phyloP scores from a whole-genome alignment of 2,329 filamentous ascomycete species.

The Alternaria sp. region DNA sequence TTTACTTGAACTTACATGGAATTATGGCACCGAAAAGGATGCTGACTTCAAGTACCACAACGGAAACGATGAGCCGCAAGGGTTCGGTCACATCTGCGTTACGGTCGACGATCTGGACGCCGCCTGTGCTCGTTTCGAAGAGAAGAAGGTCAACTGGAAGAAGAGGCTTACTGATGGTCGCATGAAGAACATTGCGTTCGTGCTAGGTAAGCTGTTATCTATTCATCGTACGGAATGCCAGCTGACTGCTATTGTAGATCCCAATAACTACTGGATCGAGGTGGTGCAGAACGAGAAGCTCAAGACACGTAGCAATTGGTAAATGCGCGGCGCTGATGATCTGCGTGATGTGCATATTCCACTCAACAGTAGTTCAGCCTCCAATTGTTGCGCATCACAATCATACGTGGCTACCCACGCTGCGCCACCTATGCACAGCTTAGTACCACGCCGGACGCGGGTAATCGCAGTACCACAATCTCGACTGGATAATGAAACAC shows the following conservation, averaged over 20 bases:
- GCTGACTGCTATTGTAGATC: constrained; percentile 54
- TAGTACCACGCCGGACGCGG: constrained; percentile 4
- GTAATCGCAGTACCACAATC: not conserved
- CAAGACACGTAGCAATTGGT: constrained; percentile 55
- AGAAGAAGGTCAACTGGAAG: constrained; percentile 85
- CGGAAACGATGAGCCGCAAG: constrained; percentile 89
- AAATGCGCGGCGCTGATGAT: constrained; percentile 26
- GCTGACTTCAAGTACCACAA: constrained; percentile 86
- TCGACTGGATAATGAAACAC: not conserved
- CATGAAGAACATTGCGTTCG: constrained; percentile 94
- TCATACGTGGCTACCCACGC: constrained; percentile 13
- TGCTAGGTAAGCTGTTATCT: constrained; percentile 65
- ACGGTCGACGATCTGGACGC: constrained; percentile 88
- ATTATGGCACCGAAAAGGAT: constrained; percentile 84
- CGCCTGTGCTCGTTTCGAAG: constrained; percentile 86
- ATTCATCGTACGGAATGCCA: not conserved
- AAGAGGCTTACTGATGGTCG: constrained; percentile 89
- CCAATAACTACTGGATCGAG: constrained; percentile 85
- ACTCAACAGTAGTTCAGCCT: constrained; percentile 19
- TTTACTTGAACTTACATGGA: constrained; percentile 88
- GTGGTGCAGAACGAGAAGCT: constrained; percentile 80
- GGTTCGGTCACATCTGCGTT: constrained; percentile 92
- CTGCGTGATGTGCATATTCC: constrained; percentile 24
- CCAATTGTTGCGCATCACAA: constrained; percentile 28
- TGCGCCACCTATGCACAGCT: constrained; percentile 12